phyloP scores from a whole-genome alignment of 371 early-diverging fungal genomes.

The Rhizopus microsporus region DNA sequence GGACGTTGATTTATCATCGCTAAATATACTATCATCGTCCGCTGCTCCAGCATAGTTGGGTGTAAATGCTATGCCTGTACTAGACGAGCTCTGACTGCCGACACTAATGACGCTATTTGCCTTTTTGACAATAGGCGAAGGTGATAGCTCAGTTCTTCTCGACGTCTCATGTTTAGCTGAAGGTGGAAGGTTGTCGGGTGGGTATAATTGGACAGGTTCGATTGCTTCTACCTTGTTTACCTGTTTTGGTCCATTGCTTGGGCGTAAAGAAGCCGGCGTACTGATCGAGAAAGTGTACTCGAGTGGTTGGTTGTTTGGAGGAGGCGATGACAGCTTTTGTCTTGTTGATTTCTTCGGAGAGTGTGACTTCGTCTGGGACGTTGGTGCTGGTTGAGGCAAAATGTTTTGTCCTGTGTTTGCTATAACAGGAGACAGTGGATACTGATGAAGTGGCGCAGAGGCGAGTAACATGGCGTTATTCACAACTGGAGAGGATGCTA shows the following conservation, averaged over 20 bases:
- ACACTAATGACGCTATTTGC: conserved; percentile 6
- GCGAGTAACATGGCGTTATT: conserved; percentile 14
- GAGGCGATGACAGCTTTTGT: background rate
- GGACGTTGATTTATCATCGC: conserved; percentile 4
- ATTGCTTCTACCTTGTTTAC: conserved; percentile 15
- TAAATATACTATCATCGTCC: conserved; percentile 12
- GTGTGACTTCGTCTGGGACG: conserved; percentile 1
- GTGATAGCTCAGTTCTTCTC: background rate
- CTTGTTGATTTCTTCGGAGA: conserved; percentile 8
- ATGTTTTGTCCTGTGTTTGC: conserved; percentile 2
- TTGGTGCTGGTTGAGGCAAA: background rate
- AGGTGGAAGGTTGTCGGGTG: conserved; percentile 10
- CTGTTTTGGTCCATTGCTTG: conserved; percentile 9
- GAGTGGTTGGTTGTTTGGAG: conserved; percentile 19
- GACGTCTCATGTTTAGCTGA: conserved; percentile 4
- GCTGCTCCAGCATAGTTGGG: background rate
- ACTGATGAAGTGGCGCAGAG: conserved; percentile 4
- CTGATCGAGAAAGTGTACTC: conserved; percentile 45
- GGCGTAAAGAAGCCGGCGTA: conserved; percentile 38
- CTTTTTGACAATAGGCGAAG: background rate
- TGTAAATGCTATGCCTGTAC: background rate
- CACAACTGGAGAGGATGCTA: background rate
- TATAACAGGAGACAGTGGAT: conserved; percentile 15
- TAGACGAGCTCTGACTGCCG: conserved; percentile 4
- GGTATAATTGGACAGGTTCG: conserved; percentile 24